A percentile compares a stretch with the other conserved stretches of the same genome.
Conservation (phyloP, 2,329 filamentous ascomycete species). For the Alternaria sp. region DNA sequence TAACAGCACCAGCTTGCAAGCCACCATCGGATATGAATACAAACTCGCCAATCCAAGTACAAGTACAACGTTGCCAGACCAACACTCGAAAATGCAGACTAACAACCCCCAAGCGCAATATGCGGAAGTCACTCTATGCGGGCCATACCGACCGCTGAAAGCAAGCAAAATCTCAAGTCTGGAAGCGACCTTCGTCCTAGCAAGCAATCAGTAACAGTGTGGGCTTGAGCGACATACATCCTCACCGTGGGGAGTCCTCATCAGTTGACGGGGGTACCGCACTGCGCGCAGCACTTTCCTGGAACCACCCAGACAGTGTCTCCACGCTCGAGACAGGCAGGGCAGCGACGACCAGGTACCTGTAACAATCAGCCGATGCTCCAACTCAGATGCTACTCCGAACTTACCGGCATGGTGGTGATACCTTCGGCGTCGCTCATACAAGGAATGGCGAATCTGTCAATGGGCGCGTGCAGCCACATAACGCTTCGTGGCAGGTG, state of each 20-base stretch:
- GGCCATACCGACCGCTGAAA: slow-evolving; percentile 16
- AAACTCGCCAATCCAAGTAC: slow-evolving; percentile 1
- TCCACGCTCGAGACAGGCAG: slow-evolving; percentile 51
- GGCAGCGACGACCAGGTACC: slow-evolving; percentile 52
- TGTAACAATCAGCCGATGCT: slow-evolving; percentile 19
- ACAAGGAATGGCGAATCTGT: slow-evolving; percentile 35
- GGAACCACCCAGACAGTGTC: slow-evolving; percentile 53
- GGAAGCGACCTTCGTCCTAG: slow-evolving; percentile 5
- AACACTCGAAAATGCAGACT: slow-evolving; percentile 35
- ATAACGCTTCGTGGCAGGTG: slow-evolving; percentile 20
- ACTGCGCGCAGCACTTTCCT: slow-evolving; percentile 51
- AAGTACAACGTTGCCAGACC: slow-evolving; percentile 8
- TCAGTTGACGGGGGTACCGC: slow-evolving; percentile 52
- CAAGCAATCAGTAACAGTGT: slow-evolving; percentile 8
- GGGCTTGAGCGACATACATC: neutral
- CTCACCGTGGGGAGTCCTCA: slow-evolving; percentile 10
- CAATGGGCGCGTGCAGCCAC: slow-evolving; percentile 38
- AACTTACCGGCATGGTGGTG: slow-evolving; percentile 47
- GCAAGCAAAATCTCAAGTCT: slow-evolving; percentile 13
- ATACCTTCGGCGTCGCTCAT: slow-evolving; percentile 44
- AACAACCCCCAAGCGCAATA: slow-evolving; percentile 25
- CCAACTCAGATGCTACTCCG: neutral
- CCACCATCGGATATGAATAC: neutral
- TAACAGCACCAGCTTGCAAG: neutral
- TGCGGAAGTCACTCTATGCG: slow-evolving; percentile 13